phyloP scores from a whole-genome alignment of 2,329 filamentous ascomycete genomes.

The Penicillium sp. region DNA sequence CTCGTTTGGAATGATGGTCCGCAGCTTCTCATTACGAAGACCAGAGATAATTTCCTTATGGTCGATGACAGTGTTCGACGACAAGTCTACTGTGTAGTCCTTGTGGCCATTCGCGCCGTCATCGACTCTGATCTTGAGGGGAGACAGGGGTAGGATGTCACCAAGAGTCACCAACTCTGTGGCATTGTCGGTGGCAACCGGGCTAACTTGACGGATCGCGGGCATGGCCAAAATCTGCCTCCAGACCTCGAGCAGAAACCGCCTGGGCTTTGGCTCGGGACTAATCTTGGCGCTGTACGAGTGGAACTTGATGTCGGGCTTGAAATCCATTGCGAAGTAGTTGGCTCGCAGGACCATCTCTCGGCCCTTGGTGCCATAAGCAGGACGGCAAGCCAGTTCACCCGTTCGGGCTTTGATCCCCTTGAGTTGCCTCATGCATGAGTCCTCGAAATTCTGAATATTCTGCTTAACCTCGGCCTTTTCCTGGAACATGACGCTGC shows the following conservation, averaged over 20 bases:
- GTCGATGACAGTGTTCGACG: background rate
- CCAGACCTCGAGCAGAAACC: conserved; percentile 9
- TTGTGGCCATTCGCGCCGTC: background rate
- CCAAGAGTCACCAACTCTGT: conserved; percentile 14
- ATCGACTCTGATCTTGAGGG: background rate
- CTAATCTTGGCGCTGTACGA: conserved; percentile 11
- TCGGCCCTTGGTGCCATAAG: conserved; percentile 19
- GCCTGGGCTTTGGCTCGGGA: conserved; percentile 4
- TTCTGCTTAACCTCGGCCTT: background rate
- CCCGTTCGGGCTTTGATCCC: background rate
- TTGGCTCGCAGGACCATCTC: conserved; percentile 14
- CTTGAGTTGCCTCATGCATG: conserved; percentile 1
- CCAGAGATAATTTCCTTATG: background rate
- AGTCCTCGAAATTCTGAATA: conserved; percentile 6
- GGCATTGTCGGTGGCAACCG: conserved; percentile 16
- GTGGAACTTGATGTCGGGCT: conserved; percentile 4
- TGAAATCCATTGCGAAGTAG: conserved; percentile 18
- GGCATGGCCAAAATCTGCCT: conserved; percentile 1
- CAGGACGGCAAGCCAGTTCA: conserved; percentile 13
- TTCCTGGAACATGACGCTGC: conserved; percentile 10
- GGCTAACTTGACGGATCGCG: background rate
- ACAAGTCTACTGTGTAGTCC: background rate
- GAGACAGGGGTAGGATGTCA: background rate
- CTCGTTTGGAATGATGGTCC: background rate
- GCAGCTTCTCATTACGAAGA: background rate